Base-by-base conservation (phyloP, 768 basidiomycete species). In the Boletus rubropictus region DNA sequence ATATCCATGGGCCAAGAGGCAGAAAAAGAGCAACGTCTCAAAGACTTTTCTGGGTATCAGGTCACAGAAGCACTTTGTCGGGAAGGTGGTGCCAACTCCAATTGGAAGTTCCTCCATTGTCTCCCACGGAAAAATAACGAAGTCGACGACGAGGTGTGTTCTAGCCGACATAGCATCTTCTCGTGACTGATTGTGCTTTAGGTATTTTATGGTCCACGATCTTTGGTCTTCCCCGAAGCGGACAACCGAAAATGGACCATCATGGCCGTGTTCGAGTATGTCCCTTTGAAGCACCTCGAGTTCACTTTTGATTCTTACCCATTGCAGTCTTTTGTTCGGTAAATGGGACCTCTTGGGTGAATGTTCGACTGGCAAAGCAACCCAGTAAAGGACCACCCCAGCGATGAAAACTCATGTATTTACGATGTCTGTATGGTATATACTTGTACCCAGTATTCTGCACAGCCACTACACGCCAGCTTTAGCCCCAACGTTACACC, bases 1-100 rank as follows among this genome's bases (percentile, higher is more conserved):
- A 92, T 98, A 53, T 97, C 95, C 2, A 98, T 99, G 96, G 96
- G 96, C 15, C 92, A 96, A 67, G 96, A 98, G 68, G 86, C 84
- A 1, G 93, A 98, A 66, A 91, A 93, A 53, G 88, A 73, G 27
- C 82, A 90, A 56, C 82, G 95, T 14, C 65, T 95, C 35, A 71
- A 79, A 41, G 95, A 90, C 49, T 99, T 99, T 69, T 53, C 78
- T 15, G 94, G 96, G 3, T 99, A 89, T 67, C 96, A 97, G 62
- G 82, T 99, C 40, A 98, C 95, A 2, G 92, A 97, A 64, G 69
- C 78, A 27, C 76, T 98, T 25, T 93, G 92, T 66, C 69, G 71
- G 15, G 78, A 81, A 49, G 88, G 89, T 7, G 89, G 84, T 11
- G 92, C 93, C 10, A 84, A 89, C 27, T 79, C 81, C 4, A 71